Base-by-base conservation (phyloP, 1,284 basidiomycete genomes). In the Singerocomus inundabilis region DNA sequence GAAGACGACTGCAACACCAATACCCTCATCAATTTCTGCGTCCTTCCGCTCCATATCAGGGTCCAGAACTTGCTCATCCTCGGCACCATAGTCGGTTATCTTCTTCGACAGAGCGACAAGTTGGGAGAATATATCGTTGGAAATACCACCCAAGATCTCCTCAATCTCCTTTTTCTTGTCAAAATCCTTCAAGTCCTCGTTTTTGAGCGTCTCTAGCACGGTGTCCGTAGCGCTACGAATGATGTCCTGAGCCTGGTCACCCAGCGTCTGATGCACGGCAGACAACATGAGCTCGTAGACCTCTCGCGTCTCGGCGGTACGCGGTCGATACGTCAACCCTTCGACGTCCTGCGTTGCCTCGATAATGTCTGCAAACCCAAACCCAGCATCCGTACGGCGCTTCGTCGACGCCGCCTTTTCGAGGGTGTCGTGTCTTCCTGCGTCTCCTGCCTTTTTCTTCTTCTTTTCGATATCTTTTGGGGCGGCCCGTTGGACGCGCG, bases 141-240 rank as follows among this genome's bases (percentile, higher is more conserved):
- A 71, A 11, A 97, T 66, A 0, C 78, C 56, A 0, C 91, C 84
- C 4, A 96, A 66, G 43, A 98, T 80, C 12, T 85, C 84, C 70
- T 98, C 89, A 28, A 96, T 82, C 63, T 98, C 94, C 72, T 86
- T 91, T 72, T 98, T 97, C 79, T 96, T 96, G 78, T 99, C 97
- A 62, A 98, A 93, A 69, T 99, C 96, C 72, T 95, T 97, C 73
- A 95, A 69, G 54, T 79, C 75, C 57, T 97, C 93, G 62, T 85
- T 89, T 73, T 98, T 99, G 61, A 99, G 79, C 5, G 84, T 81
- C 72, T 97, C 93, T 44, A 99, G 75, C 1, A 95, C 87, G 1
- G 84, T 83, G 70, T 99, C 96, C 15, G 97, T 88, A 5, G 97
- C 97, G 55, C 90, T 93, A 24, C 96, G 87, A 44, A 99, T 85